Evolutionary conservation across 805 yeast species (phyloP).

Genomic region (Sugiyamaella chiloensis): DNA sequence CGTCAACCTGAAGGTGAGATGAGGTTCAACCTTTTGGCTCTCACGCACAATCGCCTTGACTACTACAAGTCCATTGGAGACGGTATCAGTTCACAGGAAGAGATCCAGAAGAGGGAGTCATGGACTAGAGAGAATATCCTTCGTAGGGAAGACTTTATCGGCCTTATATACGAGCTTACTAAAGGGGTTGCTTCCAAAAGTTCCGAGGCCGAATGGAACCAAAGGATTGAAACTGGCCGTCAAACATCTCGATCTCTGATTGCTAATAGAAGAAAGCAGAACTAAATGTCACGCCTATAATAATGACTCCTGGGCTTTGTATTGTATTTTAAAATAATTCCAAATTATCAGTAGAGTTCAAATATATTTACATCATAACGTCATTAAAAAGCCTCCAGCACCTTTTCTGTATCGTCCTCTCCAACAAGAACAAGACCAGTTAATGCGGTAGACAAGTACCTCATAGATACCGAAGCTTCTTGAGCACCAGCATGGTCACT

Average conservation of each 20-base stretch:
- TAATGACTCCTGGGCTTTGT: no score
- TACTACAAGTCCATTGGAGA: constrained; percentile 41
- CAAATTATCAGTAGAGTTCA: no score
- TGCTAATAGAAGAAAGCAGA: not conserved
- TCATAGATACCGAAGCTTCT: constrained; percentile 41
- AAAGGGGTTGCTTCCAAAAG: constrained; percentile 38
- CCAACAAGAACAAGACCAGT: constrained; percentile 61
- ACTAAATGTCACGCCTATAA: not conserved
- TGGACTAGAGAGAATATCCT: constrained; percentile 56
- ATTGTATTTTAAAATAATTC: no score
- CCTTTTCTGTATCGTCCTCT: constrained; percentile 37
- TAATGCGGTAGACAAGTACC: constrained; percentile 58
- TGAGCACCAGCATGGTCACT: constrained; percentile 32
- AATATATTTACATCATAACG: not conserved
- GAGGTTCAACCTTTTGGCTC: constrained; percentile 54
- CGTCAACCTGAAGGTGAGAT: constrained; percentile 47
- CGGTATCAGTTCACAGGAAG: constrained; percentile 36
- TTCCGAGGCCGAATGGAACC: constrained; percentile 23
- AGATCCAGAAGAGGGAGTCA: constrained; percentile 45
- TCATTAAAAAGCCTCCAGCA: not conserved
- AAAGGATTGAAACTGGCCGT: constrained; percentile 12
- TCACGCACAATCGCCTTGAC: constrained; percentile 49
- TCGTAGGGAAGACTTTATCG: constrained; percentile 53
- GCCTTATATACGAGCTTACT: constrained; percentile 46
- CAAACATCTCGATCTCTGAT: not conserved